Evolutionary conservation across 768 basidiomycete species (phyloP), one percentile per base, ranked within the genome.

Genomic region (Grammothele lineata): DNA sequence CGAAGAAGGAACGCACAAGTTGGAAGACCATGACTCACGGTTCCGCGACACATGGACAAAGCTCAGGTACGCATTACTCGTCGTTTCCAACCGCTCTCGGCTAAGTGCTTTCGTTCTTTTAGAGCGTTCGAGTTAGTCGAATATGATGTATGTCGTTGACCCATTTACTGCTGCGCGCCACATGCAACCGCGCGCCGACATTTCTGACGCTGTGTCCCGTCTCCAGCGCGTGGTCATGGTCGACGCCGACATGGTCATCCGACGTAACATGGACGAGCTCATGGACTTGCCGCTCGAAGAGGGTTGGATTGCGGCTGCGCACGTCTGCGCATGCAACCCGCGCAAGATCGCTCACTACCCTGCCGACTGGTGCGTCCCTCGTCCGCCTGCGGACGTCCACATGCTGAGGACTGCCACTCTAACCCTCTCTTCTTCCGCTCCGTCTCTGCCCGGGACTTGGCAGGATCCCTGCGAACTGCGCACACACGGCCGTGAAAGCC

Each of bases 241-340:
- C 40, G 92, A 95, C 62, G 80, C 84, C 17, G 92, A 95, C 67
- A 95, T 95, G 92, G 73, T 92, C 44, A 71, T 93, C 18, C 70
- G 73, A 66, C 74, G 67, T 40, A 92, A 90, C 60, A 92, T 95
- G 83, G 93, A 95, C 66, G 80, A 85, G 37, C 65, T 89, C 43
- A 67, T 78, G 64, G 67, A 74, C 22, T 47, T 79, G 15, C 60
- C 69, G 24, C 68, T 95, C 4, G 74, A 73, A 2, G 48, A 63
- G 17, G 88, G 83, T 52, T 81, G 84, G 65, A 93, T 97, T 47
- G 93, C 91, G 5, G 93, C 92, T 1, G 77, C 72, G 0, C 94
- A 95, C 55, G 93, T 82, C 12, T 99, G 95, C 60, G 83, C 92
- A 3, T 99, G 95, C 70, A 99, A 99, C 66, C 95, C 94, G 6